phyloP scores from a whole-genome alignment of 169 alveolate genomes.

The Gregarina niphandrodes region DNA sequence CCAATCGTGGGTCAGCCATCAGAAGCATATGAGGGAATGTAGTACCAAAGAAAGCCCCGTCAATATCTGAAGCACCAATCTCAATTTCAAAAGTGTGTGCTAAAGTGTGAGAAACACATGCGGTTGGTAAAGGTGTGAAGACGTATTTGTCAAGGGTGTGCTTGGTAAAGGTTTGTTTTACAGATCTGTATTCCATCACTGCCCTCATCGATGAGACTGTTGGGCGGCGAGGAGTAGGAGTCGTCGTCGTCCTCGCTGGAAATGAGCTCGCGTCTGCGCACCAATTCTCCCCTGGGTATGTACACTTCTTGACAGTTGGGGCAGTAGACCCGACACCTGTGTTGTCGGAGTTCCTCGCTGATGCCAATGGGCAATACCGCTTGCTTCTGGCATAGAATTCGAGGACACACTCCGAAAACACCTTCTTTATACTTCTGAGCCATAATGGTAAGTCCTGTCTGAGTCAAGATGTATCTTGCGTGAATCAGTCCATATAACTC shows the following conservation, averaged over 20 bases:
- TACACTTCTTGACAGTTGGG: conserved; percentile 83
- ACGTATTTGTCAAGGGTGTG: too few species aligned
- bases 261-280: conserved; percentile 24
- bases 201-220: too few species aligned
- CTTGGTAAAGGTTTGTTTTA: too few species aligned
- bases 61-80: conserved; percentile 70
- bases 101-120: too few species aligned
- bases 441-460: conserved; percentile 58
- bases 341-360: conserved; percentile 63
- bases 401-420: conserved; percentile 83
- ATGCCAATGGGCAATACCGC: conserved; percentile 76
- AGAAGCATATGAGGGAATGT: conserved; percentile 69
- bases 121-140: too few species aligned
- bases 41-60: conserved; percentile 84
- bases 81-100: too few species aligned
- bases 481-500: conserved; percentile 80
- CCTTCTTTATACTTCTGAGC: conserved; percentile 69
- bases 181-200: too few species aligned
- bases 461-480: conserved; percentile 70
- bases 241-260: too few species aligned
- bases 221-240: too few species aligned
- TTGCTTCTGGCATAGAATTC: conserved; percentile 78
- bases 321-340: conserved; percentile 74
- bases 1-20: conserved; percentile 56
- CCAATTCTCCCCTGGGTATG: conserved; percentile 31